Base-by-base conservation (phyloP, 306 rosid genomes). In the Corylus heterophylla region DNA sequence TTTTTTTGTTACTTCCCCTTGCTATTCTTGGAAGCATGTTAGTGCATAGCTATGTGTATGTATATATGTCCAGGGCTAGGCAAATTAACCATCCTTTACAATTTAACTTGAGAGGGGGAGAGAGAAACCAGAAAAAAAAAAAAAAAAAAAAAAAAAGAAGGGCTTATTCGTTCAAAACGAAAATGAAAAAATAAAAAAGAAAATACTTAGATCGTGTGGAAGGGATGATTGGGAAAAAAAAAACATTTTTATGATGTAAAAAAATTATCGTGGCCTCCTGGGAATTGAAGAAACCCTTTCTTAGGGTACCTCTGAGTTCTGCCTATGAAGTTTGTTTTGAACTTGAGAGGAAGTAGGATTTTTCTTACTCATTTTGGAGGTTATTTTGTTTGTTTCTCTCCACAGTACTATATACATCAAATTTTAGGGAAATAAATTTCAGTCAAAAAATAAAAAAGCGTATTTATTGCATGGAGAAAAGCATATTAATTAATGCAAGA, bases 121-220 rank as follows among this genome's bases (percentile, higher is more conserved):
- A 55, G 75, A 75, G 48, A 61, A 31, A 31, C 35, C 35, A 31
- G 35, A 31, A 31, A 31, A 31, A 42, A 5, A 12, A 51, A 76
- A 50, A 49, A 35, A 76, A 50, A 76, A 50, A 18, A 39, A 78
- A 62, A 49, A 75, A 70, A 54, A 76, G 76, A 75, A 50, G 25
- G 14, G 72, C 29, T 25, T 48, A 50, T 71, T n/a, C 12, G 5
- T 56, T 56, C 63, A 20, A 56, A 56, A 56, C 31, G 20, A 56
- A 20, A 56, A 20, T 2, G 9, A 22, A 56, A 20, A 20, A 8
- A n/a, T 7, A 56, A 12, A 20, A 22, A 56, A 31, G 35, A 31
- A 3, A 8, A 20, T 16, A 39, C 22, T 67, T 39, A 42, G 49
- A 67, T 39, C 13, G 22, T 67, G 51, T 17, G 51, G 20, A 67